Evolutionary conservation across 768 basidiomycete species (phyloP).

Genomic region (Pleurotus ostreatus): DNA sequence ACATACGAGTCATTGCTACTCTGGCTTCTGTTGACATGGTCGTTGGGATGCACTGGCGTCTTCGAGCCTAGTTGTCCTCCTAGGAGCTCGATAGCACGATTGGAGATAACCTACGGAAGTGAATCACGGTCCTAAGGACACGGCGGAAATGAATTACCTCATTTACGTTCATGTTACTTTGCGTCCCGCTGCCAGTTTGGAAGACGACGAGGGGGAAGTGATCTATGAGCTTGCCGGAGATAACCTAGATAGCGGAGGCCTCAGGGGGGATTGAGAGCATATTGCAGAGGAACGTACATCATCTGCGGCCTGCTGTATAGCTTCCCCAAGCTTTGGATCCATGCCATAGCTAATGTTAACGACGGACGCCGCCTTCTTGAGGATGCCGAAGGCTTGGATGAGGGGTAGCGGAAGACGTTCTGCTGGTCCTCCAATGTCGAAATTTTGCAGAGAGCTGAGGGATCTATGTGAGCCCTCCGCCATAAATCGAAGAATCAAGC

Average conservation of each 20-base stretch:
- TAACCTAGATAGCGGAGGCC: slow-evolving; percentile 58
- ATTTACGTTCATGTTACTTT: slow-evolving; percentile 99
- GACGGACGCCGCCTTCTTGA: slow-evolving; percentile 94
- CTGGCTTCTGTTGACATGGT: slow-evolving; percentile 99
- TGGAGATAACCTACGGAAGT: slow-evolving; percentile 82
- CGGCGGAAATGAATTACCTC: slow-evolving; percentile 50
- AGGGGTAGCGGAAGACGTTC: slow-evolving; percentile 94
- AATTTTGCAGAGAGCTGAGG: slow-evolving; percentile 83
- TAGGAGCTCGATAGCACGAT: slow-evolving; percentile 94
- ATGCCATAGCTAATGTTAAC: slow-evolving; percentile 91
- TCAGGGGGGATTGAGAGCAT: not conserved
- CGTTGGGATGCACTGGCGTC: slow-evolving; percentile 97
- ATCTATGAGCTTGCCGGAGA: slow-evolving; percentile 89
- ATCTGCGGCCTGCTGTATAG: slow-evolving; percentile 91
- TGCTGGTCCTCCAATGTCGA: slow-evolving; percentile 93
- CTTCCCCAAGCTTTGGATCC: slow-evolving; percentile 80
- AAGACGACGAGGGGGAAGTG: slow-evolving; percentile 99
- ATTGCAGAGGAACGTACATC: slow-evolving; percentile 51
- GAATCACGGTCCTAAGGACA: not conserved
- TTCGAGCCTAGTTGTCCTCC: slow-evolving; percentile 95
- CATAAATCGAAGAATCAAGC: slow-evolving; percentile 9
- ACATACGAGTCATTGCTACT: slow-evolving; percentile 93
- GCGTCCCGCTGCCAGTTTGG: slow-evolving; percentile 98
- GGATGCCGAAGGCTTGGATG: slow-evolving; percentile 95
- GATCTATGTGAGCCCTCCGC: not conserved